These are phyloP conservation scores for Diaporthe sp. DNA, from an alignment of 2,329 filamentous ascomycete genomes.

Conservation along the genomic window DNA sequence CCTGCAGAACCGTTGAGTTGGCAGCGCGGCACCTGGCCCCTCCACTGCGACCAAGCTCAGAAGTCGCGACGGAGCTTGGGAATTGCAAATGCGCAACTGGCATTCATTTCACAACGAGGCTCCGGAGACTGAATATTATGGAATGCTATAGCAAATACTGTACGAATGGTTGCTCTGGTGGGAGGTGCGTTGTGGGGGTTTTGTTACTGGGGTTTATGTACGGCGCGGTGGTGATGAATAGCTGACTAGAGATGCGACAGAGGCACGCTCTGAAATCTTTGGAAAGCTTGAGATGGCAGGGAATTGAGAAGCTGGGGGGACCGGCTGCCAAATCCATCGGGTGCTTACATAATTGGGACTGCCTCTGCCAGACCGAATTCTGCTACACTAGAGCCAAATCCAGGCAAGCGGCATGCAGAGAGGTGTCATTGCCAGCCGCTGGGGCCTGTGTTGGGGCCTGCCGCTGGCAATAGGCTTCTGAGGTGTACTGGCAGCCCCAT, in stretches of 20 bases:
- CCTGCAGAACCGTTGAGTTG: conserved; percentile 12
- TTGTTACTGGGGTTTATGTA: background rate
- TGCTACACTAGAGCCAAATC: background rate
- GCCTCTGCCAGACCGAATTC: background rate
- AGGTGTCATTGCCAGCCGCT: background rate
- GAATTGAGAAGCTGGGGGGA: conserved; percentile 49
- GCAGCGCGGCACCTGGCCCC: conserved; percentile 31
- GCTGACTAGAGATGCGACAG: conserved; percentile 10
- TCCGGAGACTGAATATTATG: no score
- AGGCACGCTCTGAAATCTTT: conserved; percentile 50
- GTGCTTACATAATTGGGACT: conserved; percentile 37
- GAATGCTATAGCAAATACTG: background rate
- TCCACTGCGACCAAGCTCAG: conserved; percentile 42
- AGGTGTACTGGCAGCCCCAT: no score
- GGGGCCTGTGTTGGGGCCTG: background rate
- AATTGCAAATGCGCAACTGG: conserved; percentile 16
- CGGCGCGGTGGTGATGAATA: conserved; percentile 10
- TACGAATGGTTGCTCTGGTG: background rate
- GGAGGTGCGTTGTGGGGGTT: conserved; percentile 17
- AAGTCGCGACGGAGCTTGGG: conserved; percentile 44
- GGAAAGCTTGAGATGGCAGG: conserved; percentile 39
- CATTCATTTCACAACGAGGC: conserved; percentile 24
- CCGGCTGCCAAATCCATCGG: conserved; percentile 52
- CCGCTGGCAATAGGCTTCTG: no score
- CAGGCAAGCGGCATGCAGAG: background rate